phyloP scores from a whole-genome alignment of 148 eudicot genomes.

The Nepenthes mirabilis region DNA sequence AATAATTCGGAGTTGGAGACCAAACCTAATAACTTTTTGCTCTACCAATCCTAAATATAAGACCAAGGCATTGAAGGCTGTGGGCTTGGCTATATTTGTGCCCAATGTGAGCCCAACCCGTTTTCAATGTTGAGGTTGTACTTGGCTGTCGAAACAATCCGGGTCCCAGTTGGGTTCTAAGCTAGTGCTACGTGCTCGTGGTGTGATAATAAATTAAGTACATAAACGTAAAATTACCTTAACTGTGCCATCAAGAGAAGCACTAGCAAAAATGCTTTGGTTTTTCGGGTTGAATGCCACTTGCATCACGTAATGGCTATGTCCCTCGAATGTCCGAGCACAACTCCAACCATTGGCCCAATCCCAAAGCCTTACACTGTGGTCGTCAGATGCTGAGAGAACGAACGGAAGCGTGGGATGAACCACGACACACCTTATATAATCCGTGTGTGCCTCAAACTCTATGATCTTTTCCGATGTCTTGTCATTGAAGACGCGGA shows the following conservation, averaged over 20 bases:
- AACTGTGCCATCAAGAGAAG: conserved; percentile 49
- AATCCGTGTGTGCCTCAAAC: conserved; percentile 30
- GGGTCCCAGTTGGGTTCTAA: no score
- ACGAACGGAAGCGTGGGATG: conserved; percentile 58
- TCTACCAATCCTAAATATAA: no score
- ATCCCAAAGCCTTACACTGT: conserved; percentile 61
- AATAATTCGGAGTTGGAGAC: no score
- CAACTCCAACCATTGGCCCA: conserved; percentile 56
- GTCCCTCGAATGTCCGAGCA: conserved; percentile 52
- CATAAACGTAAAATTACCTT: conserved; percentile 18
- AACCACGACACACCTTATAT: conserved; percentile 51
- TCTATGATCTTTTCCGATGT: conserved; percentile 17
- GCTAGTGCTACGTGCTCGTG: no score
- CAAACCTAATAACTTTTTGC: no score
- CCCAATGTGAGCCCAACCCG: no score
- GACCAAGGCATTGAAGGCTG: no score
- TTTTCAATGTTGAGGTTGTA: no score
- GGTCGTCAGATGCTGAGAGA: conserved; percentile 56
- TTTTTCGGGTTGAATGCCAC: conserved; percentile 47
- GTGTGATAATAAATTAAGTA: no score
- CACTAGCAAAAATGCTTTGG: conserved; percentile 46
- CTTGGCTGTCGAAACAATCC: no score
- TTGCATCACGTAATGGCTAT: conserved; percentile 60
- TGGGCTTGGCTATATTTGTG: no score
- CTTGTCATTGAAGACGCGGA: conserved; percentile 14